A percentile compares a stretch with the other conserved stretches of the same genome.
Conservation (phyloP, 768 basidiomycete species). For the Kwoniella europaea region DNA sequence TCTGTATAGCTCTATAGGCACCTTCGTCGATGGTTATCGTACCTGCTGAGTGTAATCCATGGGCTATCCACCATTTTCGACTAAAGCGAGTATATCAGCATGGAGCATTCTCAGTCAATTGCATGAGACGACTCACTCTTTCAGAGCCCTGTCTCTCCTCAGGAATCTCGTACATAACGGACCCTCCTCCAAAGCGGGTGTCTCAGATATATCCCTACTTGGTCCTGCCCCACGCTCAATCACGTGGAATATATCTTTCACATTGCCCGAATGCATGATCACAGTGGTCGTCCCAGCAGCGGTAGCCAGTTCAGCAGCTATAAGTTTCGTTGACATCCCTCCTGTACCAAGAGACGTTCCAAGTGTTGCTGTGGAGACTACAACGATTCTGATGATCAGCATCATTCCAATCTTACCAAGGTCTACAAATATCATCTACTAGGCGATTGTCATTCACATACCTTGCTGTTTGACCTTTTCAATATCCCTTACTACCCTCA, state of each 20-base stretch:
- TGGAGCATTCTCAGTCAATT: not conserved
- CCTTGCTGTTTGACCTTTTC: slow-evolving; percentile 80
- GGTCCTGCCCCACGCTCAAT: slow-evolving; percentile 64
- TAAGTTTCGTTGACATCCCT: slow-evolving; percentile 98
- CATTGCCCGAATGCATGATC: slow-evolving; percentile 81
- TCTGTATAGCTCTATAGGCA: slow-evolving; percentile 81
- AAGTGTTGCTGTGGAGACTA: slow-evolving; percentile 89
- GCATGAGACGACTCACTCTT: slow-evolving; percentile 49
- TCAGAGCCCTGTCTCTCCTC: slow-evolving; percentile 50
- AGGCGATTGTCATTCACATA: slow-evolving; percentile 51
- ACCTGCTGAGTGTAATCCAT: slow-evolving; percentile 88
- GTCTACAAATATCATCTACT: not conserved
- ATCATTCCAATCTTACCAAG: not conserved
- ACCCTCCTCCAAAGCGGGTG: slow-evolving; percentile 36
- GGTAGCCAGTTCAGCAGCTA: slow-evolving; percentile 95
- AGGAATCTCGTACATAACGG: slow-evolving; percentile 90
- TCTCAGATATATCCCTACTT: slow-evolving; percentile 39
- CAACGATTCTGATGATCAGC: not conserved
- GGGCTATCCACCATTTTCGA: slow-evolving; percentile 95
- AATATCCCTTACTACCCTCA: slow-evolving; percentile 82
- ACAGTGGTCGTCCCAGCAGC: slow-evolving; percentile 92
- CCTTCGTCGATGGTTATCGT: slow-evolving; percentile 86
- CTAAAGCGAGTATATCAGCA: slow-evolving; percentile 62
- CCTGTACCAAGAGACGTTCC: slow-evolving; percentile 95
- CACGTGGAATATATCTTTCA: slow-evolving; percentile 75